Evolutionary conservation across 2,329 filamentous ascomycete genomes (phyloP).

Genomic region (Fusarium sp.): DNA sequence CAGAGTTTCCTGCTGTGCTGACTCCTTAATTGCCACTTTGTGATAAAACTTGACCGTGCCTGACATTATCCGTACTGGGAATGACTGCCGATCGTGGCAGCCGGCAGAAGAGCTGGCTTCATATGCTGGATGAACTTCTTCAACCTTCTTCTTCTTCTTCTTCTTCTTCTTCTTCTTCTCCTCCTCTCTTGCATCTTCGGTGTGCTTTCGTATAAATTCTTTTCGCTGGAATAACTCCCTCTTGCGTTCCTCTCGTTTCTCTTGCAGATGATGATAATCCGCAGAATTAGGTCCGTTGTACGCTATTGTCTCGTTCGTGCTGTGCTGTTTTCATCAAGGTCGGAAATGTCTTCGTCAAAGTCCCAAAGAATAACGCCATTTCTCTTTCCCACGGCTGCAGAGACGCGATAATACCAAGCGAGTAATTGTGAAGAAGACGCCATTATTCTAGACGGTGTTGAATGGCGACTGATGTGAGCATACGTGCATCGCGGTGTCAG

Average conservation of each 20-base stretch:
- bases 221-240: background rate
- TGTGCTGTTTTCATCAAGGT: conserved; percentile 2
- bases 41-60: too few relatives aligned
- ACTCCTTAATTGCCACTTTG: too few relatives aligned
- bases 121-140: background rate
- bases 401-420: background rate
- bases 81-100: too few relatives aligned
- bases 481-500: background rate
- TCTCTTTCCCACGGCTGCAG: background rate
- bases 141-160: background rate
- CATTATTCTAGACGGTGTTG: background rate
- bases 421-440: background rate
- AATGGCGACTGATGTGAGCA: background rate
- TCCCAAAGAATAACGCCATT: background rate
- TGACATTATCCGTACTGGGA: too few relatives aligned
- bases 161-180: too few relatives aligned
- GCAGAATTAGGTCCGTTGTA: background rate
- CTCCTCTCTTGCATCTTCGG: background rate
- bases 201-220: background rate
- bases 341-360: conserved; percentile 10
- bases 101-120: too few relatives aligned
- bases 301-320: rapidly evolving
- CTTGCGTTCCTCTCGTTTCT: background rate
- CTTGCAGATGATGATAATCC: background rate
- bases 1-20: too few relatives aligned